A percentile compares a stretch with the other conserved stretches of the same genome.
Conservation (phyloP, 345 rosid genomes). For the Brassica rapa region DNA sequence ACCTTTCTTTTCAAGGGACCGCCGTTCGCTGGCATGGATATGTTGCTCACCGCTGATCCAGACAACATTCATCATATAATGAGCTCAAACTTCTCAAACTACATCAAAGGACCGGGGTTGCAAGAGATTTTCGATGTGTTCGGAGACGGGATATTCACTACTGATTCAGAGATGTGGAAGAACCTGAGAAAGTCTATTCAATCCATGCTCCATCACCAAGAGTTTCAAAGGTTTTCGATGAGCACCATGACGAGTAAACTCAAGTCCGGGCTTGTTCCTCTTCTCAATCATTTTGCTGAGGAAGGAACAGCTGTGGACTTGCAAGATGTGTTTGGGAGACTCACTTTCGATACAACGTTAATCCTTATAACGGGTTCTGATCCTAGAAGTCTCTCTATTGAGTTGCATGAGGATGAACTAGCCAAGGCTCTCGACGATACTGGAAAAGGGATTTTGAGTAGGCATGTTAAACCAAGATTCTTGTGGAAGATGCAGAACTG, state of each 20-base stretch:
- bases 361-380: not conserved
- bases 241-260: not conserved
- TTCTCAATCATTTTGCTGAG: not conserved
- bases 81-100: not conserved
- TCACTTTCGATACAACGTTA: not conserved
- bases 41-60: not conserved
- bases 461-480: not conserved
- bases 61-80: not conserved
- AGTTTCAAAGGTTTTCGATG: not conserved
- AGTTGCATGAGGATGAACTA: not conserved
- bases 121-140: not conserved
- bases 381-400: not conserved
- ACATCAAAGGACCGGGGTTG: not conserved
- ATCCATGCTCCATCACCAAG: not conserved
- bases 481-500: not conserved
- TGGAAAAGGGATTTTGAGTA: not conserved
- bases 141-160: not conserved
- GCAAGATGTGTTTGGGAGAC: not conserved
- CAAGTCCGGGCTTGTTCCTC: not conserved
- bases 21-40: not conserved
- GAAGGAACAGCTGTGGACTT: not conserved
- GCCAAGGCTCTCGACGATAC: not conserved
- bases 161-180: not conserved
- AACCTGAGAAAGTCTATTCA: not conserved
- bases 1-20: not conserved